phyloP scores from a whole-genome alignment of 2,329 filamentous ascomycete genomes.

The Mariannaea elegans region DNA sequence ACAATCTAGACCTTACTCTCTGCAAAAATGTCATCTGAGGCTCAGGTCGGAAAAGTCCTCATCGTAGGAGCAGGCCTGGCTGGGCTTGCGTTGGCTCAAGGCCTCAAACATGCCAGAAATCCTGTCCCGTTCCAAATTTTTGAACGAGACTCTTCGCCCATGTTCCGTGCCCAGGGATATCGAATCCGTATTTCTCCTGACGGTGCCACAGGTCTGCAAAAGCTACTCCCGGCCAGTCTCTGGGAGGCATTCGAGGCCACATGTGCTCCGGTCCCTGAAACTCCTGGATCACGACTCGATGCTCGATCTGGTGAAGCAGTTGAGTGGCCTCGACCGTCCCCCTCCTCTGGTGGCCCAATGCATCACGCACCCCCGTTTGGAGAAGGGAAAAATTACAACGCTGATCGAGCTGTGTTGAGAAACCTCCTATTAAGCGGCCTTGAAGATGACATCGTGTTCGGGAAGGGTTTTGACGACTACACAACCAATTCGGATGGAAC shows the following conservation, averaged over 20 bases:
- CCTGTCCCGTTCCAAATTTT: conserved; percentile 25
- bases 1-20: too few relatives aligned
- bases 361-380: conserved; percentile 8
- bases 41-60: background rate
- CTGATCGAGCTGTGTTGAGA: conserved; percentile 29
- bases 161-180: conserved; percentile 31
- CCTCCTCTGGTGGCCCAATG: background rate
- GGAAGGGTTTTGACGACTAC: conserved; percentile 23
- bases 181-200: conserved; percentile 33
- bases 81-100: conserved; percentile 29
- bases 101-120: conserved; percentile 19
- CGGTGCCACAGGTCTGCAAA: conserved; percentile 25
- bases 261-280: conserved; percentile 18
- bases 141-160: conserved; percentile 28
- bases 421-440: conserved; percentile 27
- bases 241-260: conserved; percentile 27
- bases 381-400: conserved; percentile 25
- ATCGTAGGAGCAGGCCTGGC: conserved; percentile 31
- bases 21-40: too few relatives aligned
- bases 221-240: conserved; percentile 19
- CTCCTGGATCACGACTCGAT: conserved; percentile 8
- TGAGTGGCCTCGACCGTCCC: background rate
- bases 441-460: conserved; percentile 25
- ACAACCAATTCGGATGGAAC: conserved; percentile 15
- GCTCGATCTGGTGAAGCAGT: conserved; percentile 3